Conservation (phyloP, 2,329 filamentous ascomycete species). For the Sclerotinia sclerotiorum region DNA sequence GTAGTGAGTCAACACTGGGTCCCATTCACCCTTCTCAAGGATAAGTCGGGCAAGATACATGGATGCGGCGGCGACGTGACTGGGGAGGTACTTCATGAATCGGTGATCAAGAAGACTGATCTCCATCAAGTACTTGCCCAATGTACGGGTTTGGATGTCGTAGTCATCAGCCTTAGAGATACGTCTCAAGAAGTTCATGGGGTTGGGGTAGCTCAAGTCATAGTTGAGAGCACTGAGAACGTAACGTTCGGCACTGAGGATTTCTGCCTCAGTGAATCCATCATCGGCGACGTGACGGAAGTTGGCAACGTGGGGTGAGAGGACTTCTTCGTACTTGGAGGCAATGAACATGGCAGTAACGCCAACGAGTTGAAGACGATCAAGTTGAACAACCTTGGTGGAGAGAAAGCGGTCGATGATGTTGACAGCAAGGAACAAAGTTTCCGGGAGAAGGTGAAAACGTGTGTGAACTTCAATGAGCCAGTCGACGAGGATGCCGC, state of each 20-base stretch:
- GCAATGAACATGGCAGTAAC: constrained; percentile 99
- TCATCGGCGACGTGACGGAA: constrained; percentile 97
- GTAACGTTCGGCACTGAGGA: constrained; percentile 94
- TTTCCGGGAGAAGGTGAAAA: constrained; percentile 93
- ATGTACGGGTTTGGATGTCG: constrained; percentile 93
- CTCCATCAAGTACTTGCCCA: constrained; percentile 97
- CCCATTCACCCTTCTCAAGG: constrained; percentile 88
- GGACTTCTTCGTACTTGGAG: constrained; percentile 97
- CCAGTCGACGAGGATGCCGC: constrained; percentile 96
- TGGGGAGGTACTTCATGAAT: constrained; percentile 86
- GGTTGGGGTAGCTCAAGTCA: constrained; percentile 97
- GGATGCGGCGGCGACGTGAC: constrained; percentile 83
- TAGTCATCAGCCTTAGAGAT: constrained; percentile 99
- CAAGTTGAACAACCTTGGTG: constrained; percentile 90
- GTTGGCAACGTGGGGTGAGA: constrained; percentile 94
- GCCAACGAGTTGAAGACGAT: constrained; percentile 92
- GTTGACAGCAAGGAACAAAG: constrained; percentile 94
- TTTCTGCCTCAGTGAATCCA: constrained; percentile 92
- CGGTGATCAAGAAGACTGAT: constrained; percentile 94
- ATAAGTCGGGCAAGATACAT: constrained; percentile 95
- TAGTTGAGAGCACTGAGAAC: constrained; percentile 90
- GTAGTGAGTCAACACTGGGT: constrained; percentile 84
- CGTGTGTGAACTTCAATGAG: constrained; percentile 96
- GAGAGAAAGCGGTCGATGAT: constrained; percentile 98
- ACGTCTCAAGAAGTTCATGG: constrained; percentile 98